These are phyloP conservation scores for Sphaerulina musiva DNA, from an alignment of 2,329 filamentous ascomycete genomes.

Conservation along the genomic window DNA sequence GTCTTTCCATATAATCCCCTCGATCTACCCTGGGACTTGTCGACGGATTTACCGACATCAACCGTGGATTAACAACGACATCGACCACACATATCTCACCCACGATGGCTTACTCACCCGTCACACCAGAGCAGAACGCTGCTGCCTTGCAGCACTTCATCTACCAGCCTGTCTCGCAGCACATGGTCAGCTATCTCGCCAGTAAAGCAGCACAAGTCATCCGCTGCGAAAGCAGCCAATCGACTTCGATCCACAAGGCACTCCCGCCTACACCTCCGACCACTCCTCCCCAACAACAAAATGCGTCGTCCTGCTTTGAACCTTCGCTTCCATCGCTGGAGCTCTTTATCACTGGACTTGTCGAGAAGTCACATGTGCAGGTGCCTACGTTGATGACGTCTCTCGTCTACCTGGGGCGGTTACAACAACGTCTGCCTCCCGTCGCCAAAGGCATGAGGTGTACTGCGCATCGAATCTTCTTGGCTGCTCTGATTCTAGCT, in stretches of 20 bases:
- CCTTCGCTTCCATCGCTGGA: slow-evolving; percentile 67
- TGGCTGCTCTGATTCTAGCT: slow-evolving; percentile 74
- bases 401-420: slow-evolving; percentile 81
- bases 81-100: slow-evolving; percentile 17
- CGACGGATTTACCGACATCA: slow-evolving; percentile 13
- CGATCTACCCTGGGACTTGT: slow-evolving; percentile 7
- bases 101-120: slow-evolving; percentile 42
- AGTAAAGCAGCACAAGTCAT: slow-evolving; percentile 70
- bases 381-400: slow-evolving; percentile 96
- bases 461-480: slow-evolving; percentile 95
- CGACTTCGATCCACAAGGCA: slow-evolving; percentile 39
- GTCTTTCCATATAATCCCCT: slow-evolving; percentile 6
- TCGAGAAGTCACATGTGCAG: slow-evolving; percentile 90
- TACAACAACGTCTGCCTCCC: slow-evolving; percentile 78
- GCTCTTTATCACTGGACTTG: slow-evolving; percentile 84
- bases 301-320: slow-evolving; percentile 44
- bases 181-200: slow-evolving; percentile 74
- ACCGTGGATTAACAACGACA: slow-evolving; percentile 5
- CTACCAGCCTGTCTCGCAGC: slow-evolving; percentile 64
- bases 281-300: slow-evolving; percentile 48
- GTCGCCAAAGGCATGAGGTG: slow-evolving; percentile 94
- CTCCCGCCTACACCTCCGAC: slow-evolving; percentile 55
- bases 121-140: slow-evolving; percentile 52
- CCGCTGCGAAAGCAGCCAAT: slow-evolving; percentile 56
- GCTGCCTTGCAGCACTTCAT: slow-evolving; percentile 74